Evolutionary conservation across 495 filamentous ascomycete species (phyloP).

Genomic region (Penicillium daleae): DNA sequence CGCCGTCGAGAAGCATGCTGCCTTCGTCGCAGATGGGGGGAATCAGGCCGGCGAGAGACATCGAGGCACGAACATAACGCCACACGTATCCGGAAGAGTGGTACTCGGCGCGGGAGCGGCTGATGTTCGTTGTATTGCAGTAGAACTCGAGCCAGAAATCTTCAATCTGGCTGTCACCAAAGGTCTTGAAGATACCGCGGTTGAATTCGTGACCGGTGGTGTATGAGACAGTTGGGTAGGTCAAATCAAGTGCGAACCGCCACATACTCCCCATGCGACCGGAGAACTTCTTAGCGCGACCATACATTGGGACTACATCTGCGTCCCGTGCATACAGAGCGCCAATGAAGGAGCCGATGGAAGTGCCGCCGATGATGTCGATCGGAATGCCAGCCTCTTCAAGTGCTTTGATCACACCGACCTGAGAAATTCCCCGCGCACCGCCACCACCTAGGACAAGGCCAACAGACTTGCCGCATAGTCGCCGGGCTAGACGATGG

Average conservation of each 20-base stretch:
- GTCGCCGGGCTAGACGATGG: conserved; percentile 84
- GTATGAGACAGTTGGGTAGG: conserved; percentile 92
- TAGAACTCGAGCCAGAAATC: conserved; percentile 99
- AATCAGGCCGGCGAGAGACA: conserved; percentile 90
- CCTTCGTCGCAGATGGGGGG: conserved; percentile 96
- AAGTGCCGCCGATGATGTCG: conserved; percentile 94
- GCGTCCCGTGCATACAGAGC: conserved; percentile 95
- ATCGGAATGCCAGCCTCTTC: conserved; percentile 97
- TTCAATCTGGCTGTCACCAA: conserved; percentile 94
- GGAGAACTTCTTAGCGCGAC: conserved; percentile 93
- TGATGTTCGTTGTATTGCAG: conserved; percentile 98
- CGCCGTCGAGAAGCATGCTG: conserved; percentile 92
- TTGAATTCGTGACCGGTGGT: conserved; percentile 99
- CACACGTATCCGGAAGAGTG: conserved; percentile 96
- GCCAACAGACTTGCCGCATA: conserved; percentile 94
- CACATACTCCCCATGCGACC: conserved; percentile 97
- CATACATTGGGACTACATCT: conserved; percentile 95
- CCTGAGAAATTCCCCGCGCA: conserved; percentile 85
- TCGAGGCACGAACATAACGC: conserved; percentile 93
- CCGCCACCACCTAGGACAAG: conserved; percentile 93
- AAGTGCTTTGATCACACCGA: conserved; percentile 91
- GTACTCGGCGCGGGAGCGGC: conserved; percentile 82
- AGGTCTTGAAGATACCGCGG: conserved; percentile 97
- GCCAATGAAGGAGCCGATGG: conserved; percentile 97
- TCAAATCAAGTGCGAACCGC: conserved; percentile 93